A percentile compares a stretch with the other conserved stretches of the same genome.
Evolutionary conservation across 2,329 filamentous ascomycete genomes (phyloP).

Genomic region (Sordariomycetes sp.): DNA sequence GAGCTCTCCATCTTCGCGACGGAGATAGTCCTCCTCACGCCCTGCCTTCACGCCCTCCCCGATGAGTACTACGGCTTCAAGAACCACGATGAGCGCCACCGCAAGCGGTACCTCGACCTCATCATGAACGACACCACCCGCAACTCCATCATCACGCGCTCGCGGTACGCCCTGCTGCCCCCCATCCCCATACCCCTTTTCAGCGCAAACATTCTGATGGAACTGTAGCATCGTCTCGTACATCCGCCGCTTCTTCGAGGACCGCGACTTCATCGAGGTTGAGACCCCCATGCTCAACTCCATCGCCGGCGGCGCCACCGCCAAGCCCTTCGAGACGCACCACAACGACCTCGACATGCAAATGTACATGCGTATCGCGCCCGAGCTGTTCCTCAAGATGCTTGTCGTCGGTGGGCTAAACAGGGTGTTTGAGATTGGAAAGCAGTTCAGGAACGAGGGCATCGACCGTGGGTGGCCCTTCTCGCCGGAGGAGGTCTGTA

Average conservation of each 20-base stretch:
- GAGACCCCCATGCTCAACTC: constrained; percentile 97
- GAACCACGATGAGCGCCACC: constrained; percentile 85
- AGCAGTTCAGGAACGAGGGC: constrained; percentile 90
- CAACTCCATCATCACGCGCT: constrained; percentile 70
- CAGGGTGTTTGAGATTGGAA: constrained; percentile 89
- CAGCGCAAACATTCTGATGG: no score
- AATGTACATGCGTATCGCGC: constrained; percentile 88
- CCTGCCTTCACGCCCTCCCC: constrained; percentile 83
- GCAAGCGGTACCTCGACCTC: constrained; percentile 86
- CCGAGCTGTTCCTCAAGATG: constrained; percentile 95
- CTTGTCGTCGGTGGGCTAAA: constrained; percentile 86
- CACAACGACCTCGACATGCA: constrained; percentile 95
- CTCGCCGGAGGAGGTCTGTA: neutral
- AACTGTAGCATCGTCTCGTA: constrained; percentile 56
- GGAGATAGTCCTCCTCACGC: constrained; percentile 74
- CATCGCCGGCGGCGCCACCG: constrained; percentile 90
- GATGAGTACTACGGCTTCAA: constrained; percentile 90
- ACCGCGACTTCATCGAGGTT: constrained; percentile 80
- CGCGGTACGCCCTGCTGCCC: constrained; percentile 16
- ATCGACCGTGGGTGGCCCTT: constrained; percentile 18
- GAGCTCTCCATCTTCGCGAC: constrained; percentile 90
- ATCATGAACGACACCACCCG: constrained; percentile 90
- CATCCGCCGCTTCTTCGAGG: constrained; percentile 79
- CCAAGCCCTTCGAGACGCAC: constrained; percentile 83
- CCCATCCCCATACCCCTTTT: neutral